Base-by-base conservation (phyloP, 306 rosid species). In the Arachis stenosperma region DNA sequence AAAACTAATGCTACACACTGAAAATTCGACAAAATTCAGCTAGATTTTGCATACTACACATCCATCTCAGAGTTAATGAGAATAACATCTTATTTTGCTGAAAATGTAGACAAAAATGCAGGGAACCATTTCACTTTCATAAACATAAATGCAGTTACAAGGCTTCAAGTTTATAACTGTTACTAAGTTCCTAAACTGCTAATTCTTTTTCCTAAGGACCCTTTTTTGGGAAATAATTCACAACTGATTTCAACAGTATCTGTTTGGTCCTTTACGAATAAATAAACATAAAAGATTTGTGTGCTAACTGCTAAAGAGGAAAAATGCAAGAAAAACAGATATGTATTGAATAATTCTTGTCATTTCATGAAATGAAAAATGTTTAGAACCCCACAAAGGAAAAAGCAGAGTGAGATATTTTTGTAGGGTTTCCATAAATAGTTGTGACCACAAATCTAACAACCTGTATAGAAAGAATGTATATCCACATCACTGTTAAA, bases 391-490 rank as follows among this genome's bases (percentile, higher is more conserved):
- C 17, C 11, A 5, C 46, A 29, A 10, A 47, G 63, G 51, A 14
- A 9, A 42, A 30, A 15, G 14, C n/a, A 3, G 74, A 7, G 52
- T 43, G 17, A 8, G 53, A 53, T 44, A 43, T 43, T 52, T 64
- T 44, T 33, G 37, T 33, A 75, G 60, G 72, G 80, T 77, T 69
- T 73, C 74, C 74, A 62, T 75, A 73, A 39, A 52, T 30, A 29
- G 39, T 62, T 37, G 63, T 75, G 81, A 71, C 56, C 81, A 71
- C 76, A 62, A 40, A 71, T 40, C 56, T 69, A 39, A 80, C 61
- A 75, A 75, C 29, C 71, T 59, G 58, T 65, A 70, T 42, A 59
- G 22, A 55, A 22, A 22, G 27, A 22, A 22, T 22, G 70, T 47
- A 66, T 61, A 64, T 71, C 73, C 27, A 69, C 36, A 70, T 61